Conservation (phyloP, 371 early-diverging fungal species). For the Neoconidiobolus thromboides region DNA sequence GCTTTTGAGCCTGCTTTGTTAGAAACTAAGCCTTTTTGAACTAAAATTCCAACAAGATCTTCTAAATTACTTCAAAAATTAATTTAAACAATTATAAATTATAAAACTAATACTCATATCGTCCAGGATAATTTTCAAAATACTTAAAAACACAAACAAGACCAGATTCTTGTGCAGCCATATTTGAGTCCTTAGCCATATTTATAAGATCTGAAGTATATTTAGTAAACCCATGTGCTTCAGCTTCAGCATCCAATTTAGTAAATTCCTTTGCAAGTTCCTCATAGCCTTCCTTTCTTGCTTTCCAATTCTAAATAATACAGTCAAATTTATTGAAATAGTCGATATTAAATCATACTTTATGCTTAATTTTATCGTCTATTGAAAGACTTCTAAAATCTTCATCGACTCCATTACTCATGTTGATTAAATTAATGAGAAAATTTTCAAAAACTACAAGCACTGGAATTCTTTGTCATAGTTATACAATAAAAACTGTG, state of each 20-base stretch:
- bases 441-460: too few relatives aligned
- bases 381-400: slow-evolving; percentile 8
- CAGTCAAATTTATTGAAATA: not conserved
- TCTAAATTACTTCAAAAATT: slow-evolving; percentile 31
- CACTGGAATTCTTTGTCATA: too few relatives aligned
- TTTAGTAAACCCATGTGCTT: slow-evolving; percentile 37
- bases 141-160: slow-evolving; percentile 50
- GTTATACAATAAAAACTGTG: too few relatives aligned
- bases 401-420: not conserved
- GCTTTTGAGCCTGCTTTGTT: slow-evolving; percentile 61
- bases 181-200: slow-evolving; percentile 70
- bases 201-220: slow-evolving; percentile 52
- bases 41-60: slow-evolving; percentile 51
- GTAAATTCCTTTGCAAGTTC: slow-evolving; percentile 51
- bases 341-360: not conserved
- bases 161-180: slow-evolving; percentile 81
- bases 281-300: slow-evolving; percentile 69
- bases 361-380: slow-evolving; percentile 8
- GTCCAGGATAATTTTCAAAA: slow-evolving; percentile 63
- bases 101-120: slow-evolving; percentile 28
- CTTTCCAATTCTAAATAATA: slow-evolving; percentile 71
- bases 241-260: slow-evolving; percentile 30
- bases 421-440: not conserved
- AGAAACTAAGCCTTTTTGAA: slow-evolving; percentile 76
- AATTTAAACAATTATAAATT: not conserved